phyloP scores from a whole-genome alignment of 441 rosid species.

The Adansonia grandidieri region DNA sequence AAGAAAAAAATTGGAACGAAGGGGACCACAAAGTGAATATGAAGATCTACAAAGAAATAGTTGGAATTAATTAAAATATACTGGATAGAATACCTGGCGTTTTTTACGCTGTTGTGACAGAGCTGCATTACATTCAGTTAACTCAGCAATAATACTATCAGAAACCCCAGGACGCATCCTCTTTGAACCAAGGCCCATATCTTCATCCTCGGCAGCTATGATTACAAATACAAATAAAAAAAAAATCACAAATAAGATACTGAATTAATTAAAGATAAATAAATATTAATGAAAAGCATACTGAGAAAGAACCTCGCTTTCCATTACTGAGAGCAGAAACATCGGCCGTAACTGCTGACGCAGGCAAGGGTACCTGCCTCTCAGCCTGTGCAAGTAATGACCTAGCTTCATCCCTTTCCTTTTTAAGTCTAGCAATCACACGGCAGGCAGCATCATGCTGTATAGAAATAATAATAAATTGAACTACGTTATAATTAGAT shows the following conservation, averaged over 20 bases:
- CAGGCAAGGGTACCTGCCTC: constrained; percentile 71
- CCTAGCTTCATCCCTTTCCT: constrained; percentile 94
- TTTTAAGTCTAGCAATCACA: constrained; percentile 95
- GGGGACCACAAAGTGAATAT: constrained; percentile 14
- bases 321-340: constrained; percentile 76
- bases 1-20: not conserved
- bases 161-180: constrained; percentile 81
- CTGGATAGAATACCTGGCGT: constrained; percentile 69
- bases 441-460: constrained; percentile 99
- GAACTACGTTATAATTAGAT: constrained; percentile 12
- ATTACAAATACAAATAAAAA: constrained; percentile 13
- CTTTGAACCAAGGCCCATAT: constrained; percentile 70
- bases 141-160: constrained; percentile 59
- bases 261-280: constrained; percentile 5
- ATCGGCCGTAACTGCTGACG: constrained; percentile 50
- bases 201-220: constrained; percentile 66
- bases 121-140: constrained; percentile 84
- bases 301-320: constrained; percentile 66
- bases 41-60: not conserved
- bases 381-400: constrained; percentile 84
- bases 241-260: constrained; percentile 29
- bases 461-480: constrained; percentile 22
- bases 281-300: constrained; percentile 17
- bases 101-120: constrained; percentile 94
- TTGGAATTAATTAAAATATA: not conserved